Conservation (phyloP, 805 yeast species). For the Ogataea zsoltii region DNA sequence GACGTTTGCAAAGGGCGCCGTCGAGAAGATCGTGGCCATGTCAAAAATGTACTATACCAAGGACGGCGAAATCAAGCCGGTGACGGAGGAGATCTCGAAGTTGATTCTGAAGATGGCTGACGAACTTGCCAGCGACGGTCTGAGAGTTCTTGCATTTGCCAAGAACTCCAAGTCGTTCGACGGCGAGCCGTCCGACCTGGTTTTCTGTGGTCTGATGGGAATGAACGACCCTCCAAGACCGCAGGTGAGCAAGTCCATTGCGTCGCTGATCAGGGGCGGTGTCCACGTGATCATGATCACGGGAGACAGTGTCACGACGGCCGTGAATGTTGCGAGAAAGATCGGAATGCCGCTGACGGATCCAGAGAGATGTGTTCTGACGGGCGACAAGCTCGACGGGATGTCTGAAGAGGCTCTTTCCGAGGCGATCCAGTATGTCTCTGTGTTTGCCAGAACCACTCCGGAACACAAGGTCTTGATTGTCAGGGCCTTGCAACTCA, state of each 20-base stretch:
- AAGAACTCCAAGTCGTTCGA: slow-evolving; percentile 43
- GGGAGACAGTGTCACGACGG: slow-evolving; percentile 89
- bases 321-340: slow-evolving; percentile 78
- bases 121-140: slow-evolving; percentile 74
- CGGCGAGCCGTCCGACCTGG: slow-evolving; percentile 55
- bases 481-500: slow-evolving; percentile 82
- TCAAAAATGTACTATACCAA: slow-evolving; percentile 61
- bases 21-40: slow-evolving; percentile 65
- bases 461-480: slow-evolving; percentile 92
- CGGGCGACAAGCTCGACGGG: slow-evolving; percentile 79
- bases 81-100: slow-evolving; percentile 51
- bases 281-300: slow-evolving; percentile 99
- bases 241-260: slow-evolving; percentile 73
- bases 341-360: slow-evolving; percentile 83
- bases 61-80: slow-evolving; percentile 58
- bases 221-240: slow-evolving; percentile 99
- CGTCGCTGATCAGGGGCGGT: slow-evolving; percentile 82
- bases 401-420: slow-evolving; percentile 74
- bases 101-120: slow-evolving; percentile 59
- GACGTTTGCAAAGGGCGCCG: slow-evolving; percentile 87
- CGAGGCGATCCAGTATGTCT: slow-evolving; percentile 74
- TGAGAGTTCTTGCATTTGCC: slow-evolving; percentile 84
- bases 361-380: slow-evolving; percentile 66
- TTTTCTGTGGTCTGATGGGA: slow-evolving; percentile 85
- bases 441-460: slow-evolving; percentile 91